Evolutionary conservation across 257 asterid genomes (phyloP).

Genomic region (Parsonsia alboflavescens): DNA sequence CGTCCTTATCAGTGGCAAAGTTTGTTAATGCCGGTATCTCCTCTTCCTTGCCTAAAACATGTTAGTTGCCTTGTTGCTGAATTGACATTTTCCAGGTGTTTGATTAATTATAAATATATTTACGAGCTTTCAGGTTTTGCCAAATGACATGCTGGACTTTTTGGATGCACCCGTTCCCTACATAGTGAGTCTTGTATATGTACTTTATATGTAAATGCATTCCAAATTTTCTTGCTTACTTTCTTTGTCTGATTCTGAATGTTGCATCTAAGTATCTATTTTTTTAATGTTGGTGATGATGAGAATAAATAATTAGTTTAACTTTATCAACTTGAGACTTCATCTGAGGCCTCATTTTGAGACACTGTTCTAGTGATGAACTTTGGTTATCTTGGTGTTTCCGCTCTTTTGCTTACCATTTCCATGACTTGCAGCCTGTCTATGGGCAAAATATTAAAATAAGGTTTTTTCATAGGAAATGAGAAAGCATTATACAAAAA

Average conservation of each 20-base stretch:
- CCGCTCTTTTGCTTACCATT: background rate
- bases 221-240: background rate
- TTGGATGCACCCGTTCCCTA: conserved; percentile 99
- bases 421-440: background rate
- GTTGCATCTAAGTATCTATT: background rate
- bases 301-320: background rate
- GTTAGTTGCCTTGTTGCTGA: conserved; percentile 12
- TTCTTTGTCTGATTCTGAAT: background rate
- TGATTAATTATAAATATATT: conserved; percentile 7
- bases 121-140: conserved; percentile 65
- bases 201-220: background rate
- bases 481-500: background rate
- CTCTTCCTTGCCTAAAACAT: conserved; percentile 13
- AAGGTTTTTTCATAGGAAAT: background rate
- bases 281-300: background rate
- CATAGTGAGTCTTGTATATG: conserved; percentile 56
- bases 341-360: background rate
- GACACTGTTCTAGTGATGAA: background rate
- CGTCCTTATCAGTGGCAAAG: conserved; percentile 99
- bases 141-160: conserved; percentile 97
- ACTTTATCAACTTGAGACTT: background rate
- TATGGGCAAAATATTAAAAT: background rate
- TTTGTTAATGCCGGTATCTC: conserved; percentile 85
- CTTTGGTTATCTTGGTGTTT: background rate
- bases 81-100: conserved; percentile 10